Conservation (phyloP, 192 early-diverging fungal species). For the Backusella westeae region DNA sequence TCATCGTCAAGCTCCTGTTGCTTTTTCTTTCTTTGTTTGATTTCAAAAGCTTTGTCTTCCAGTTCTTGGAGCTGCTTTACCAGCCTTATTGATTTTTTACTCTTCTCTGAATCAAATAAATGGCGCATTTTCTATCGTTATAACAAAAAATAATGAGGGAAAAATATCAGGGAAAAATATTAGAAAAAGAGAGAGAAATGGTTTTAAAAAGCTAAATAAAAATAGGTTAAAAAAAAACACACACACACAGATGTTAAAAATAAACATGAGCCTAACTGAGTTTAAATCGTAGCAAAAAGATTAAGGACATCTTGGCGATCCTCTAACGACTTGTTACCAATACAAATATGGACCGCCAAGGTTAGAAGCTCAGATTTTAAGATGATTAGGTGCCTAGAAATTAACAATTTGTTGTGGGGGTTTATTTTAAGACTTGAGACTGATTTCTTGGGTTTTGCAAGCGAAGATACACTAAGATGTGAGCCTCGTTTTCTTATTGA, state of each 20-base stretch:
- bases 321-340: background rate
- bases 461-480: background rate
- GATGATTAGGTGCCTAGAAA: background rate
- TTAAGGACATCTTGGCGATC: slow-evolving; percentile 3
- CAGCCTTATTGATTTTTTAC: slow-evolving; percentile 13
- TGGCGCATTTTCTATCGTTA: background rate
- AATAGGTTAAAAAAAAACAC: background rate
- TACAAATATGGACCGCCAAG: slow-evolving; percentile 4
- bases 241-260: background rate
- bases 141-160: background rate
- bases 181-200: background rate
- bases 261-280: background rate
- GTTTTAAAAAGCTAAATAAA: background rate
- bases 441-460: background rate
- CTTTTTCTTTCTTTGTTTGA: slow-evolving; percentile 3
- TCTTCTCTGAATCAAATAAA: slow-evolving; percentile 3
- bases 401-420: background rate
- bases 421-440: background rate
- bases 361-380: background rate
- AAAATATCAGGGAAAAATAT: background rate
- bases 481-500: background rate
- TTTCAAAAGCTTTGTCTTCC: slow-evolving; percentile 6
- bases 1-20: slow-evolving; percentile 11
- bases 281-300: background rate
- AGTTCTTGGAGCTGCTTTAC: slow-evolving; percentile 4